Base-by-base conservation (phyloP, 169 alveolate genomes). In the Neospora caninum region DNA sequence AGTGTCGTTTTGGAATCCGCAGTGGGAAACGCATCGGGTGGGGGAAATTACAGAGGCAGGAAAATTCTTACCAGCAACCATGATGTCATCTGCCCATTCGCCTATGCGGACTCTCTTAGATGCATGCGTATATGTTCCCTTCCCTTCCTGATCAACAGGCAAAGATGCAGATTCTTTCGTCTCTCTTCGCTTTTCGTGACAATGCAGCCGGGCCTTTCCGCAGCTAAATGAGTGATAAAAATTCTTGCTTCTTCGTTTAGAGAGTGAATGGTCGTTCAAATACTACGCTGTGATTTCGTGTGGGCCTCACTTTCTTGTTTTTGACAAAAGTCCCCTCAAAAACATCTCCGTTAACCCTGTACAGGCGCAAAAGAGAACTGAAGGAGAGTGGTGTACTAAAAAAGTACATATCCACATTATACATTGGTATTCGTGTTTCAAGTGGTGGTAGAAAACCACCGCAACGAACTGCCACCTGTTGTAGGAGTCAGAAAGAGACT, bases 281-380 rank as follows among this genome's bases (percentile, higher is more conserved):
- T 0, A 13, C 58, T 9, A 16, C 34, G 10, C 9, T 29, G 7
- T 64, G 78, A n/a, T 64, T 64, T 64, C 78, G 36, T 64, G 31
- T 39, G 54, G 34, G 9, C 58, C 58, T 49, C 58, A 82, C 89
- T 49, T 82, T 82, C 67, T 41, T 82, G 67, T 42, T n/a, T 13
- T 41, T 82, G 41, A 82, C 70, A 69, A 41, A 82, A 45, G 38
- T 41, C 54, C 89, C 89, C 39, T 36, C 49, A 41, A 82, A 82
- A 25, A 82, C 89, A 41, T 82, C 89, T 18, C 89, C 89, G 67
- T 82, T 82, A n/a, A 31, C 41, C 69, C 89, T 82, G 89, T 7
- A 29, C 34, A 6, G 67, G n/a, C 34, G 67, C 58, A 22, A 39
- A 82, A 31, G 45, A 39, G 27, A 0, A 4, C 87, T 31, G 41